phyloP scores from a whole-genome alignment of 495 filamentous ascomycete species.

The Clohesyomyces aquaticus region DNA sequence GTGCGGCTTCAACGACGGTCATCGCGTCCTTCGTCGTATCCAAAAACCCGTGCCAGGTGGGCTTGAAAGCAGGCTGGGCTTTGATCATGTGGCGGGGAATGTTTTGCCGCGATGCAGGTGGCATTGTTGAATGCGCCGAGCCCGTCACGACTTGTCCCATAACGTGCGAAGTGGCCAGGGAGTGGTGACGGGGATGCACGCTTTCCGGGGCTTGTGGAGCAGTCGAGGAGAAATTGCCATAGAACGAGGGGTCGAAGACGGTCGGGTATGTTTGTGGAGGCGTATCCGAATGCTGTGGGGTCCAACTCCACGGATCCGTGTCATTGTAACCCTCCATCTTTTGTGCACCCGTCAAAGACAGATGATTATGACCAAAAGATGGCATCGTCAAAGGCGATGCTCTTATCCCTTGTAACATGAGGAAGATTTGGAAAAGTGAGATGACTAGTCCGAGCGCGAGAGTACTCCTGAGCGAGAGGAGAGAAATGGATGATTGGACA shows the following conservation, averaged over 20 bases:
- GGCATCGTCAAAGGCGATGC: conserved; percentile 35
- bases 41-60: conserved; percentile 36
- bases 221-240: conserved; percentile 9
- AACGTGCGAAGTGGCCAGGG: conserved; percentile 24
- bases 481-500: neutral
- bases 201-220: neutral
- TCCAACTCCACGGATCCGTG: conserved; percentile 28
- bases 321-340: conserved; percentile 35
- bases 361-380: conserved; percentile 30
- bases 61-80: conserved; percentile 37
- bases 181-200: conserved; percentile 26
- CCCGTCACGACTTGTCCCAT: neutral
- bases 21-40: conserved; percentile 40
- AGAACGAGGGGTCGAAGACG: conserved; percentile 27
- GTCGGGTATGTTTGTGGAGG: conserved; percentile 3
- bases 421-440: conserved; percentile 8
- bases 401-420: conserved; percentile 33
- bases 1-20: conserved; percentile 50
- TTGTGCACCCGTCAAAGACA: conserved; percentile 27
- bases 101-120: conserved; percentile 24
- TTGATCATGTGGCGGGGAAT: conserved; percentile 22
- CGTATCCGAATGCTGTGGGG: conserved; percentile 7
- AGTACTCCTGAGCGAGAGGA: neutral
- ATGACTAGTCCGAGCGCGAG: neutral
- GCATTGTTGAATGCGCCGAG: conserved; percentile 9